These are phyloP conservation scores for Plectosphaerella sp. DNA, from an alignment of 2,329 filamentous ascomycete species.

Conservation along the genomic window DNA sequence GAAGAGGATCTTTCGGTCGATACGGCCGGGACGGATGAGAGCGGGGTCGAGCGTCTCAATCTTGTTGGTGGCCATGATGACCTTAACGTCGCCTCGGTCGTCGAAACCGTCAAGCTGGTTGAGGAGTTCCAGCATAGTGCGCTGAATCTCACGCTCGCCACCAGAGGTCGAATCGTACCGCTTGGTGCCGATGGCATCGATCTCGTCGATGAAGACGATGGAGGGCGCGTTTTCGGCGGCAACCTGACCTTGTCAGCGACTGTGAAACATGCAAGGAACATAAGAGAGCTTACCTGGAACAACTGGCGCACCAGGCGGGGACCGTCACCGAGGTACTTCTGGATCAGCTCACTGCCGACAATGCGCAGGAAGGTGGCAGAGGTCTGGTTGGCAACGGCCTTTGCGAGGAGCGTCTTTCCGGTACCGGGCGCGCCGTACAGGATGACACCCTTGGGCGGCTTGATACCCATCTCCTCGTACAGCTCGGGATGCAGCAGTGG, in stretches of 20 bases:
- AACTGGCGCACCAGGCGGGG: conserved; percentile 92
- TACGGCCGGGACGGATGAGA: conserved; percentile 92
- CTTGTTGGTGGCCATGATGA: conserved; percentile 99
- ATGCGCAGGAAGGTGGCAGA: conserved; percentile 98
- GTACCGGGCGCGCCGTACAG: conserved; percentile 95
- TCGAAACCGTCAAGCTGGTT: conserved; percentile 99
- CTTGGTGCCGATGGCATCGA: conserved; percentile 98
- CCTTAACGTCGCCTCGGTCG: conserved; percentile 97
- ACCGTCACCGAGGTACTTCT: conserved; percentile 97
- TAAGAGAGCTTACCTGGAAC: conserved; percentile 62
- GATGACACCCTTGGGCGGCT: conserved; percentile 98
- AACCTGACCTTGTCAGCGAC: conserved; percentile 46
- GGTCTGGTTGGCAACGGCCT: conserved; percentile 96
- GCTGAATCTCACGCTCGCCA: conserved; percentile 94
- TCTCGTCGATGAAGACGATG: conserved; percentile 99
- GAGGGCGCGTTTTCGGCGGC: conserved; percentile 94
- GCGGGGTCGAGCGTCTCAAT: conserved; percentile 96
- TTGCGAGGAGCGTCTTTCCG: conserved; percentile 96
- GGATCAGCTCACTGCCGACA: conserved; percentile 96
- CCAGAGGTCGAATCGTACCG: conserved; percentile 97
- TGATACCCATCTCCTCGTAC: conserved; percentile 99
- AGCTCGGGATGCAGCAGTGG: conserved; percentile 92
- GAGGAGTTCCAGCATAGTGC: conserved; percentile 96
- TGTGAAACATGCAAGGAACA: not conserved
- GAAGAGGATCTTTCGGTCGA: conserved; percentile 92